Evolutionary conservation across 805 yeast genomes (phyloP).

Genomic region (Monosporozyma yasuniensis): DNA sequence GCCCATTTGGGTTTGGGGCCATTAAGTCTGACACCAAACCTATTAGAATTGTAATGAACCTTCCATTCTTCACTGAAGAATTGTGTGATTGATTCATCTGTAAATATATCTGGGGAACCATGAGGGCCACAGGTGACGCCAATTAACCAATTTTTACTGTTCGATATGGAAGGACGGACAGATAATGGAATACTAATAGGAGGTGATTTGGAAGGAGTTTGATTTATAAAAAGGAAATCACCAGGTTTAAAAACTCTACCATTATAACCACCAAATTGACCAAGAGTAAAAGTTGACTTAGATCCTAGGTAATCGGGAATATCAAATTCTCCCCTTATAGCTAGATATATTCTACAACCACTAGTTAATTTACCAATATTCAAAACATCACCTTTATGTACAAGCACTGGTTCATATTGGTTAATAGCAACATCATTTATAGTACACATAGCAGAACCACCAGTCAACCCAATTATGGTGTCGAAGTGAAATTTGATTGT

Average conservation of each 20-base stretch:
- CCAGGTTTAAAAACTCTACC: conserved; percentile 89
- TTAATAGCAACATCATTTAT: conserved; percentile 49
- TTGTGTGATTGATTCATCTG: conserved; percentile 58
- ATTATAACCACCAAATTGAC: conserved; percentile 86
- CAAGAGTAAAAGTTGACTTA: conserved; percentile 92
- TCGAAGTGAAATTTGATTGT: conserved; percentile 75
- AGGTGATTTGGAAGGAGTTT: conserved; percentile 58
- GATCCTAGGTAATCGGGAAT: conserved; percentile 91
- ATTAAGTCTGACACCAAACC: conserved; percentile 89
- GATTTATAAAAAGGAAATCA: conserved; percentile 82
- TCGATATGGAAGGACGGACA: conserved; percentile 27
- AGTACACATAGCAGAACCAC: conserved; percentile 66
- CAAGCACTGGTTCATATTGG: conserved; percentile 65
- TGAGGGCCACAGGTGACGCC: conserved; percentile 97
- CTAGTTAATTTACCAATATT: conserved; percentile 68
- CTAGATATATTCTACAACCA: conserved; percentile 87
- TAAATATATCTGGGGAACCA: conserved; percentile 93
- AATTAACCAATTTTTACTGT: conserved; percentile 54
- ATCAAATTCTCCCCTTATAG: conserved; percentile 88
- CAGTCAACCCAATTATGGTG: conserved; percentile 71
- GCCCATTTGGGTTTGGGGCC: conserved; percentile 99
- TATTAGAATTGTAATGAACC: conserved; percentile 91
- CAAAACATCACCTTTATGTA: conserved; percentile 69
- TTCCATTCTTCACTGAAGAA: conserved; percentile 82
- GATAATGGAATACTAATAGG: conserved; percentile 44